Evolutionary conservation across 495 filamentous ascomycete genomes (phyloP), one percentile per base, ranked within the genome.

Genomic region (Aspergillus asperescens): DNA sequence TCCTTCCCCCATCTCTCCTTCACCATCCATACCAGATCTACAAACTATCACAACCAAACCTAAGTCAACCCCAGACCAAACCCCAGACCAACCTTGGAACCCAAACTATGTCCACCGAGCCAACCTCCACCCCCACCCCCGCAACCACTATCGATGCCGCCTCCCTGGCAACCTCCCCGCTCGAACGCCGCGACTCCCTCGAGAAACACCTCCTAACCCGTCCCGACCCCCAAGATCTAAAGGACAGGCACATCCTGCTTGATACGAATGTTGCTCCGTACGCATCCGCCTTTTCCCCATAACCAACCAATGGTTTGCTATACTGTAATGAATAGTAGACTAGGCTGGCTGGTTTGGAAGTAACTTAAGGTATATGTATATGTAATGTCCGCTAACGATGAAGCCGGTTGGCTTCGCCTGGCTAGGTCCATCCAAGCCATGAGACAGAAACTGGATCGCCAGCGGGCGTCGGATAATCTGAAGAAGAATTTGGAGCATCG

Each of bases 161-260:
- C 42, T 61, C 73, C 37, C 60, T 72, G 52, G 49, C 59, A 15
- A 58, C 58, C 34, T 84, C 86, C n/a, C 81, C 86, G 48, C 72
- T 79, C 54, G 83, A 83, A 58, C 85, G 90, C 59, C 88, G 88
- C 68, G 85, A 94, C 73, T 90, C 87, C n/a, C 81, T 96, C 25
- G 89, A 93, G 70, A 88, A 87, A 60, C 87, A 91, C 61, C 79
- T 95, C 51, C 81, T 85, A 62, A 81, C 80, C 50, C 86, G 90
- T 31, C 90, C 90, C 9, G 87, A 90, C 18, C 75, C 81, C 35
- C 74, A 90, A 62, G 89, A 95, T 53, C 82, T 96, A 45, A 88
- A 86, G 69, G 77, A 87, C 53, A 68, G 81, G 43, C 81, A 89
- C 58, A 89, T 89, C 57, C 66, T 89, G 37, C 72, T 86, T n/a